A percentile compares a stretch with the other conserved stretches of the same genome.
phyloP scores from a whole-genome alignment of 805 yeast genomes.

The Candida broadrunensis region DNA sequence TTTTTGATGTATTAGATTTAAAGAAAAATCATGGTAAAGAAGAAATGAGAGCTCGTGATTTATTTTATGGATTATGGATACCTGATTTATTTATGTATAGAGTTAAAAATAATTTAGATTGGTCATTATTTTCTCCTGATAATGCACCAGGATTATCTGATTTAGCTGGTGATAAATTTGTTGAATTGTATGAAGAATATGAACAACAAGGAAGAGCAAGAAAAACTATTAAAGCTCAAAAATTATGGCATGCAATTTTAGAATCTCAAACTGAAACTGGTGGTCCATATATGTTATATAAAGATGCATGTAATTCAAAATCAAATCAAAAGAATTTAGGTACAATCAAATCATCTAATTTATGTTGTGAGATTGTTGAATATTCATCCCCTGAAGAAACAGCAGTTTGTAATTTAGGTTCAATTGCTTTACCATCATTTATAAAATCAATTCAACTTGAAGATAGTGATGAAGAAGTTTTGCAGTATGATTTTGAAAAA shows the following conservation, averaged over 20 bases:
- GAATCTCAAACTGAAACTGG: slow-evolving; percentile 97
- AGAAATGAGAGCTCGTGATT: slow-evolving; percentile 88
- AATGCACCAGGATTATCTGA: slow-evolving; percentile 85
- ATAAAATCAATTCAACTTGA: slow-evolving; percentile 24
- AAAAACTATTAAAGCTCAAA: slow-evolving; percentile 76
- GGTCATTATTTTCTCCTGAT: slow-evolving; percentile 90
- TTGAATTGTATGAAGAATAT: slow-evolving; percentile 63
- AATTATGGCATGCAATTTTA: slow-evolving; percentile 83
- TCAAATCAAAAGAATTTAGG: slow-evolving; percentile 92
- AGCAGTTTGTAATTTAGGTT: slow-evolving; percentile 94
- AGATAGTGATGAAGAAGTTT: slow-evolving; percentile 44
- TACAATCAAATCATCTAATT: slow-evolving; percentile 85
- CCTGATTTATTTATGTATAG: slow-evolving; percentile 93
- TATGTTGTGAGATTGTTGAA: slow-evolving; percentile 93
- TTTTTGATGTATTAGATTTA: slow-evolving; percentile 80
- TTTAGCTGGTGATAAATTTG: slow-evolving; percentile 82
- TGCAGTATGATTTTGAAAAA: slow-evolving; percentile 65
- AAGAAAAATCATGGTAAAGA: slow-evolving; percentile 95
- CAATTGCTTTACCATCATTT: slow-evolving; percentile 83
- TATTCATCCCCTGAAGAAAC: slow-evolving; percentile 89
- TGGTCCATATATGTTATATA: slow-evolving; percentile 90
- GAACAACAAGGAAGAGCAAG: slow-evolving; percentile 67
- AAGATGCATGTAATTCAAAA: slow-evolving; percentile 85
- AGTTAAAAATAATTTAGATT: slow-evolving; percentile 71
- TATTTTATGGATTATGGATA: slow-evolving; percentile 92